These are phyloP conservation scores for Solanum aculeatissimum DNA, from an alignment of 305 asterid genomes.

Conservation along the genomic window DNA sequence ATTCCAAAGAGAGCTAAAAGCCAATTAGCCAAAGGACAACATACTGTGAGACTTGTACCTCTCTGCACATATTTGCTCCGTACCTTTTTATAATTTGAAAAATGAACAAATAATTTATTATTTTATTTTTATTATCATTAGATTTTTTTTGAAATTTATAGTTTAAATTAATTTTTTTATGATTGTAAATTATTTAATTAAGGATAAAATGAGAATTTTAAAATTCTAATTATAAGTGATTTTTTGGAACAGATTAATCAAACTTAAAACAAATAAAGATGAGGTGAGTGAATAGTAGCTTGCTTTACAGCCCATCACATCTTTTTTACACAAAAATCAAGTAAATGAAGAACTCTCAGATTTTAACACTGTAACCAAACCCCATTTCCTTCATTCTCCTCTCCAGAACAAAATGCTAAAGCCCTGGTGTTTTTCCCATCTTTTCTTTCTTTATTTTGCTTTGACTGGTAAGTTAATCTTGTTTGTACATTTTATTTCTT, in stretches of 20 bases:
- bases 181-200: too few relatives aligned
- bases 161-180: too few relatives aligned
- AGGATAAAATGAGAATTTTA: too few relatives aligned
- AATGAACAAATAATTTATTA: background rate
- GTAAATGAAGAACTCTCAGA: background rate
- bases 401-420: constrained; percentile 1
- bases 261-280: background rate
- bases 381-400: background rate
- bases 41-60: background rate
- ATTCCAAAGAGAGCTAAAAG: background rate
- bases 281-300: background rate
- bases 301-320: background rate
- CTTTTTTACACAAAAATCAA: background rate
- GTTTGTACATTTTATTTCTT: background rate
- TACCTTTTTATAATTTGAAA: background rate
- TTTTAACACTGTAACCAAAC: background rate
- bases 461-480: constrained; percentile 4
- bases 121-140: background rate
- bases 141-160: too few relatives aligned
- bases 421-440: background rate
- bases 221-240: too few relatives aligned
- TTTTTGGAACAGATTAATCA: background rate
- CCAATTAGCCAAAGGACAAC: background rate
- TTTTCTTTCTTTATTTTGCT: constrained; percentile 4
- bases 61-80: background rate